Percentiles rank a stretch among this genome's conserved stretches.
Evolutionary conservation across 306 rosid species (phyloP).

Genomic region (Nissolia schottii): DNA sequence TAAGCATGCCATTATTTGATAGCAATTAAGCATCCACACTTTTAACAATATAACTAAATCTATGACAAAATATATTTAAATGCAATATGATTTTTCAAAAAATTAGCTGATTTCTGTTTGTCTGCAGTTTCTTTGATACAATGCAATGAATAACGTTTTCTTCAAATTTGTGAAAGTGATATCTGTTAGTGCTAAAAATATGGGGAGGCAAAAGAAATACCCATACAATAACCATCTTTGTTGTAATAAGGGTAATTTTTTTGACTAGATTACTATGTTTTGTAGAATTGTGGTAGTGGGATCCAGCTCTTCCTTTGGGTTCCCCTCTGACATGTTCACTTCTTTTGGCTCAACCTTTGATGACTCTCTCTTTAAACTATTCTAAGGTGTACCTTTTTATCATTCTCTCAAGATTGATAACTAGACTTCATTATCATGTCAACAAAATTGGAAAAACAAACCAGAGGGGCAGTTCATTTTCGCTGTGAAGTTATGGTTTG

Average conservation of each 20-base stretch:
- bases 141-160: not conserved
- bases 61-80: not conserved
- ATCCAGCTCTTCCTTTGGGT: conserved; percentile 15
- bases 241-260: not conserved
- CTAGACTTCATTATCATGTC: conserved; percentile 13
- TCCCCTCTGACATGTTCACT: not conserved
- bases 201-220: not conserved
- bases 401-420: conserved; percentile 2
- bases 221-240: not conserved
- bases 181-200: not conserved
- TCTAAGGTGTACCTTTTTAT: not conserved
- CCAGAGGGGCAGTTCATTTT: not conserved
- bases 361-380: not conserved
- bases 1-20: not conserved
- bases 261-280: not conserved
- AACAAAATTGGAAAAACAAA: not conserved
- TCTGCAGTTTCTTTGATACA: not conserved
- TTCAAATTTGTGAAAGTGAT: not conserved
- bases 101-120: not conserved
- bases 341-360: not conserved
- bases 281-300: not conserved
- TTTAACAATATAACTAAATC: not conserved
- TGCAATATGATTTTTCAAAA: not conserved
- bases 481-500: not conserved
- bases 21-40: not conserved